Base-by-base conservation (phyloP, 2,329 filamentous ascomycete species). In the Fusarium tanahbumbuense region DNA sequence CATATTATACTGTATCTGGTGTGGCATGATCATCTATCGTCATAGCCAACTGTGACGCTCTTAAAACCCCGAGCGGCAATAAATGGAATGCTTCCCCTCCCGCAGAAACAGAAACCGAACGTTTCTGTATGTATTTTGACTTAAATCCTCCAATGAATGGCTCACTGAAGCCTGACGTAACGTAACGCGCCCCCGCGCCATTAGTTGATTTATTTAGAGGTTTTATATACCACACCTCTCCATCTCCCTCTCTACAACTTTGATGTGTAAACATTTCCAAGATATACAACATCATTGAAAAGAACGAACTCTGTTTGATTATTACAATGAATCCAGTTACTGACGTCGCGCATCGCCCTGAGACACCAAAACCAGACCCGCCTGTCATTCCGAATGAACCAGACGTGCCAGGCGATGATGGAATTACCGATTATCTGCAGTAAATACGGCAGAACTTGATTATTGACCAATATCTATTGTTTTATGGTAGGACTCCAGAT, bases 351-450 rank as follows among this genome's bases (percentile, higher is more conserved):
- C 73, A 74, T 68, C 77, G 76, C 40, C 77, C 76, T 28, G 76
- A 78, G 64, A 79, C 77, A 28, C 77, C 77, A 50, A 76, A 77
- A 56, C 74, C 74, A 40, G 72, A 75, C 13, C 71, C 74, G 37
- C 77, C 77, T 42, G 49, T 53, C 37, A 63, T 75, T 37, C 77
- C 77, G n/a, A 71, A 68, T 30, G 76, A 76, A 63, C 77, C 77
- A 7, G 75, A 75, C 53, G 72, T 72, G 34, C 34, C 34, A 32
- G 74, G 75, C 40, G 76, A 77, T 54, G 77, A 78, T 48, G 77
- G 75, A 50, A 77, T 73, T 20, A 76, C 73, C 22, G 76, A 79
- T 57, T 78, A 74, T 57, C 44, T 64, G 41, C 40, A 52, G 30
- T 67, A 37, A 64, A 52, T 37, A 27, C 49, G 56, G 4, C 15